Conservation (phyloP, 225 moss, liverwort and hornwort species). For the Bryum argenteum region DNA sequence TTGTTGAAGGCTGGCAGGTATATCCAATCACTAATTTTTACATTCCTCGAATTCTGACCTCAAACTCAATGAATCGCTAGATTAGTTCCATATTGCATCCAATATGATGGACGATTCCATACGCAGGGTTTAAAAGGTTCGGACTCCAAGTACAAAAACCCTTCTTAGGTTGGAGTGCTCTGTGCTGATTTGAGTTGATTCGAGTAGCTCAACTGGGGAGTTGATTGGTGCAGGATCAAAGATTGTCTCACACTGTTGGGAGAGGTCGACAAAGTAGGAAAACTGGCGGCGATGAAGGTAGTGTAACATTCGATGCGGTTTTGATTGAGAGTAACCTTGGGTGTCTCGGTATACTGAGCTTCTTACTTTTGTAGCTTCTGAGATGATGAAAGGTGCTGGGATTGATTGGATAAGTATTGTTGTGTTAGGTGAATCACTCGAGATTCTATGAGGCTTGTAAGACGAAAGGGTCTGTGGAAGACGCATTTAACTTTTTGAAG, state of each 20-base stretch:
- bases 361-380: not conserved
- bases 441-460: constrained; percentile 83
- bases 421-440: constrained; percentile 72
- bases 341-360: not conserved
- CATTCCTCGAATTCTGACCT: constrained; percentile 8
- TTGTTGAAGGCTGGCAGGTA: constrained; percentile 77
- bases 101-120: not conserved
- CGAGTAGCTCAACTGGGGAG: constrained; percentile 16
- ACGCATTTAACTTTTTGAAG: constrained; percentile 72
- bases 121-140: not conserved
- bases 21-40: not conserved
- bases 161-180: constrained; percentile 13
- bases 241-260: constrained; percentile 74
- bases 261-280: constrained; percentile 73
- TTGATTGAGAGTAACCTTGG: no score
- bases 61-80: not conserved
- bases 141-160: not conserved
- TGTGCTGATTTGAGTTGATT: not conserved
- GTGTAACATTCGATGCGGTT: constrained; percentile 2
- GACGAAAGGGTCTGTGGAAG: constrained; percentile 62
- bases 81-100: not conserved
- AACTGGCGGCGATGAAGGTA: constrained; percentile 76
- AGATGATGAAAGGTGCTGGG: constrained; percentile 1
- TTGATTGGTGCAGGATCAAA: constrained; percentile 57
- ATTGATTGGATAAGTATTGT: not conserved